A percentile compares a stretch with the other conserved stretches of the same genome.
These are phyloP conservation scores for Cryptosporidium sp. DNA, from an alignment of 169 alveolate genomes.

Conservation along the genomic window DNA sequence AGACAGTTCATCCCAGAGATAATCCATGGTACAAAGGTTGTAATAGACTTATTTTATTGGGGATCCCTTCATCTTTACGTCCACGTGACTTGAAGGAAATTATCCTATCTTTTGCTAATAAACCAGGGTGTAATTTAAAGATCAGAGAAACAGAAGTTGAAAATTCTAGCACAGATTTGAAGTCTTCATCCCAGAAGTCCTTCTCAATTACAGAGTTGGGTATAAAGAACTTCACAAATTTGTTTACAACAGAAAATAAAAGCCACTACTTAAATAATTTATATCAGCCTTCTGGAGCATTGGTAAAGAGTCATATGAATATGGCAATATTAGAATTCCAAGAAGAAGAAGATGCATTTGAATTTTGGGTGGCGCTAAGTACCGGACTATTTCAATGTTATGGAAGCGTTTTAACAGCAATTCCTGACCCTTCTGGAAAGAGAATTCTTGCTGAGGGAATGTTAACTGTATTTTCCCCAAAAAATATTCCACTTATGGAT, in stretches of 20 bases:
- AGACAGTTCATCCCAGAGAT: conserved; percentile 39
- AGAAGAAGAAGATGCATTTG: conserved; percentile 44
- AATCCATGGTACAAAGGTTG: conserved; percentile 75
- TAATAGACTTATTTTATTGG: conserved; percentile 18
- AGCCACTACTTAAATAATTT: conserved; percentile 22
- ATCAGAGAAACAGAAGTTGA: background rate
- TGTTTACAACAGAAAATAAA: conserved; percentile 56
- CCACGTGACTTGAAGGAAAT: conserved; percentile 19
- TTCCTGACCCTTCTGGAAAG: conserved; percentile 69
- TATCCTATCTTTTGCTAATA: background rate
- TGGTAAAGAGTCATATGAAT: conserved; percentile 23
- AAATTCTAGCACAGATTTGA: background rate
- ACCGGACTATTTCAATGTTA: conserved; percentile 52
- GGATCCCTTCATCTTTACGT: conserved; percentile 50
- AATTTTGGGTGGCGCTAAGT: conserved; percentile 48
- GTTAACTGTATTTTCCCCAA: conserved; percentile 52
- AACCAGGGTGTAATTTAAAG: background rate
- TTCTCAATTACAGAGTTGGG: conserved; percentile 47
- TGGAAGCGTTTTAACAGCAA: conserved; percentile 55
- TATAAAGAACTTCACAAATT: conserved; percentile 14
- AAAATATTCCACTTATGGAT: conserved; percentile 27
- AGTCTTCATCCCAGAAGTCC: background rate
- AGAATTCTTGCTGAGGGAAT: conserved; percentile 59
- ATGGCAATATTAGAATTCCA: conserved; percentile 56
- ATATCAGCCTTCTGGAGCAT: conserved; percentile 34